Percentiles rank a stretch among this genome's conserved stretches.
phyloP scores from a whole-genome alignment of 2,329 filamentous ascomycete species.

The Calonectria pseudoreteaudii region DNA sequence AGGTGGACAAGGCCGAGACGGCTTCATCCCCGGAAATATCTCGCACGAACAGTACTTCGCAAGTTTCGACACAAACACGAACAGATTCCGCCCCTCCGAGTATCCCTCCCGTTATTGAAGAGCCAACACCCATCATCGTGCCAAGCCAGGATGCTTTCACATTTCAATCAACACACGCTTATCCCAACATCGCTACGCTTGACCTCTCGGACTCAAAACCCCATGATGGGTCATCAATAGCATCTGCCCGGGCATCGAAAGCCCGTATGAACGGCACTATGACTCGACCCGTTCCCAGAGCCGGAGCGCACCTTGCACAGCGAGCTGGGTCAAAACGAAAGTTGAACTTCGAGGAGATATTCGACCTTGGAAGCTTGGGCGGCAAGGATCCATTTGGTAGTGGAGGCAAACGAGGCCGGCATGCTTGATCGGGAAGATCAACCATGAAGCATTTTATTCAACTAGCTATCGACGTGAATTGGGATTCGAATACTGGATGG shows the following conservation, averaged over 20 bases:
- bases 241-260: constrained; percentile 43
- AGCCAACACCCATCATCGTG: constrained; percentile 56
- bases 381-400: constrained; percentile 70
- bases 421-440: constrained; percentile 48
- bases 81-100: constrained; percentile 43
- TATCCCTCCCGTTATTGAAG: constrained; percentile 41
- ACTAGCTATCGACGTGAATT: constrained; percentile 35
- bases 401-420: constrained; percentile 63
- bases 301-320: constrained; percentile 63
- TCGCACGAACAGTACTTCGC: constrained; percentile 58
- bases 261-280: constrained; percentile 42
- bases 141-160: constrained; percentile 74
- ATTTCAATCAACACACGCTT: constrained; percentile 74
- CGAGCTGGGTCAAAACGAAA: constrained; percentile 79
- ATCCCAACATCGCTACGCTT: constrained; percentile 71
- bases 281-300: constrained; percentile 41
- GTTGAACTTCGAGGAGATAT: constrained; percentile 80
- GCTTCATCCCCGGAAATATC: constrained; percentile 69
- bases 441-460: constrained; percentile 21
- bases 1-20: constrained; percentile 71
- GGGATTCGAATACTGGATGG: constrained; percentile 42
- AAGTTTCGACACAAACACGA: constrained; percentile 42
- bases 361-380: constrained; percentile 72
- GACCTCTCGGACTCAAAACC: constrained; percentile 66
- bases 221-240: constrained; percentile 50